phyloP scores from a whole-genome alignment of 1,139 yeast species.

The Suhomyces atakaporum region DNA sequence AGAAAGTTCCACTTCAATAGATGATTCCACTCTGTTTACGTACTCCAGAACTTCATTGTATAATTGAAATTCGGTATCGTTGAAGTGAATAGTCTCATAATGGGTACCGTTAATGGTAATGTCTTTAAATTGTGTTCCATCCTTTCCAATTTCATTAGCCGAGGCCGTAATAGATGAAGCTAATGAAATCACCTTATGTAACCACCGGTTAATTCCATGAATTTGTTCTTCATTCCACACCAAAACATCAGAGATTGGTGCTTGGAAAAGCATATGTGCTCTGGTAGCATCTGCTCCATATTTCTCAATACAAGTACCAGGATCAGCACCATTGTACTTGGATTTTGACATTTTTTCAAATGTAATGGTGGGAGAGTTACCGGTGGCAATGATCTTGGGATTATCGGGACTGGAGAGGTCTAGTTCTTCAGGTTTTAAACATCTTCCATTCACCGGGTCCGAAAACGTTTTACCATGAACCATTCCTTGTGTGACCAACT shows the following conservation, averaged over 20 bases:
- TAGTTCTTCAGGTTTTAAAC: constrained; percentile 75
- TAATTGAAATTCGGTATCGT: constrained; percentile 50
- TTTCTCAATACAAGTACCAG: constrained; percentile 67
- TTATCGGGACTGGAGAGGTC: constrained; percentile 40
- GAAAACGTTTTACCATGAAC: constrained; percentile 87
- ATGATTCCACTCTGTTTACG: constrained; percentile 51
- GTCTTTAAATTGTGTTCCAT: constrained; percentile 9
- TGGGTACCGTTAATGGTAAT: constrained; percentile 26
- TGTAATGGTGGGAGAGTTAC: constrained; percentile 53
- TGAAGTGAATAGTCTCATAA: constrained; percentile 25
- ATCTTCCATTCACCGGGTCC: constrained; percentile 72
- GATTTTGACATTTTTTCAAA: constrained; percentile 97
- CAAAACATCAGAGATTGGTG: constrained; percentile 79
- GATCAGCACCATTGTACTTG: constrained; percentile 92
- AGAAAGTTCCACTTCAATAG: constrained; percentile 61
- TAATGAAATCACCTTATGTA: constrained; percentile 58
- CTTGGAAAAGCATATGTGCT: constrained; percentile 92
- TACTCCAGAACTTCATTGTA: constrained; percentile 61
- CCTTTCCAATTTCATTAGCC: neutral
- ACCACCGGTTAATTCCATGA: constrained; percentile 86
- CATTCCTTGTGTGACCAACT: constrained; percentile 93
- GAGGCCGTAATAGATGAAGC: neutral
- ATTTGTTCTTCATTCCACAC: constrained; percentile 92
- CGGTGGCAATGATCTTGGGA: constrained; percentile 53
- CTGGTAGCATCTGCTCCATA: constrained; percentile 96